Evolutionary conservation across 495 filamentous ascomycete genomes (phyloP).

Genomic region (Sabuloglossum arenarium): DNA sequence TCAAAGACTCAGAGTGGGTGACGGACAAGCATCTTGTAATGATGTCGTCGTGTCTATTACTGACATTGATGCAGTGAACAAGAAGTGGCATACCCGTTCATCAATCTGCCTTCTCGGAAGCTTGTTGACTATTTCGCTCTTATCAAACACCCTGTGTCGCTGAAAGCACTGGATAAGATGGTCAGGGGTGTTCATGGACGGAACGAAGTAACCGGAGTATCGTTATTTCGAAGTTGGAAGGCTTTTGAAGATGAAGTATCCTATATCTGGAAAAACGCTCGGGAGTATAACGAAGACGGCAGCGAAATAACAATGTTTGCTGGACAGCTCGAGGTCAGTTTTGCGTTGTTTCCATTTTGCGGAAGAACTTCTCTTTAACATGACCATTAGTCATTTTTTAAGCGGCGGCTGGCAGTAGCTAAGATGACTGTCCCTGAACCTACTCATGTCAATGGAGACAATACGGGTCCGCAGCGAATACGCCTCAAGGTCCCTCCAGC

Average conservation of each 20-base stretch:
- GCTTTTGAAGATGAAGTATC: slow-evolving; percentile 58
- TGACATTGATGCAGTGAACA: slow-evolving; percentile 18
- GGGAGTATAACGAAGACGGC: slow-evolving; percentile 71
- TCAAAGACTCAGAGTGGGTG: slow-evolving; percentile 38
- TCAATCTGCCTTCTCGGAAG: slow-evolving; percentile 38
- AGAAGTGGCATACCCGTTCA: slow-evolving; percentile 39
- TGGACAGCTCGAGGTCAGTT: slow-evolving; percentile 44
- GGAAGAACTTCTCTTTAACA: slow-evolving; percentile 12
- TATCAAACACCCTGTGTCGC: slow-evolving; percentile 49
- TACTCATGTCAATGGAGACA: slow-evolving; percentile 2
- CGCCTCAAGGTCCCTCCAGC: slow-evolving; percentile 18
- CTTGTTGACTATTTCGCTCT: slow-evolving; percentile 58
- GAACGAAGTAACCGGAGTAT: slow-evolving; percentile 37
- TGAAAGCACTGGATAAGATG: slow-evolving; percentile 48
- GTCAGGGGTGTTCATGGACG: slow-evolving; percentile 47
- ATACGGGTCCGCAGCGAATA: slow-evolving; percentile 3
- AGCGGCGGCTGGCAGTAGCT: slow-evolving; percentile 41
- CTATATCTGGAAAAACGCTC: slow-evolving; percentile 70
- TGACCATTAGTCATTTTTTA: slow-evolving; percentile 34
- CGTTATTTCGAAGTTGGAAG: slow-evolving; percentile 57
- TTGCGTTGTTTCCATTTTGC: background rate
- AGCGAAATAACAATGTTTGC: slow-evolving; percentile 58
- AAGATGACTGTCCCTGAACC: slow-evolving; percentile 25
- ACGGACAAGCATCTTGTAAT: background rate
- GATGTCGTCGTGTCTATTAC: background rate